phyloP scores from a whole-genome alignment of 2,329 filamentous ascomycete genomes.

The Akanthomyces dipterigenus region DNA sequence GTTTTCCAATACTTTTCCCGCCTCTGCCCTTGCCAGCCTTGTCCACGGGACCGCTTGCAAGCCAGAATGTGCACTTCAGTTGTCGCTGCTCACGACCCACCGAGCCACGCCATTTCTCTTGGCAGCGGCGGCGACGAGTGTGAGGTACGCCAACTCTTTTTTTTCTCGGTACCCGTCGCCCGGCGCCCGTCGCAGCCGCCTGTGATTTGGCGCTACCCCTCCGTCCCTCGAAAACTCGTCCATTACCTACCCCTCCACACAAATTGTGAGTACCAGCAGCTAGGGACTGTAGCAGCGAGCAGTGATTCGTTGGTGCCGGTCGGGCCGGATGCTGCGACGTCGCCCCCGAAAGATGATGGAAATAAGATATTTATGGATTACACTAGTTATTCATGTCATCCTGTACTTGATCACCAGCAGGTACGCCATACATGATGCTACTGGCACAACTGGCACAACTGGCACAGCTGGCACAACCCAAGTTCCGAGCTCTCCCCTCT shows the following conservation, averaged over 20 bases:
- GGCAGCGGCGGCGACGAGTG: not conserved
- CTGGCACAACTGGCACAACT: not conserved
- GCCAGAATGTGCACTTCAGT: not conserved
- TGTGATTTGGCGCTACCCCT: not conserved
- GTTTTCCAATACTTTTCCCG: not conserved
- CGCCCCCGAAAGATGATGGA: not conserved
- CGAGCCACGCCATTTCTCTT: conserved; percentile 9
- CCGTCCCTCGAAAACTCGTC: not conserved
- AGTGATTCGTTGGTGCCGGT: too few relatives aligned
- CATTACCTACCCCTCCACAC: not conserved
- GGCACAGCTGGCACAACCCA: not conserved
- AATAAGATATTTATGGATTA: not conserved
- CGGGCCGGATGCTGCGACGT: too few relatives aligned
- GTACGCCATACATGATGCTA: not conserved
- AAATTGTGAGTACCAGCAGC: not conserved
- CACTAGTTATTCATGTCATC: not conserved
- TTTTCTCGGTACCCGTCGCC: not conserved
- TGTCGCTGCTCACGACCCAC: not conserved
- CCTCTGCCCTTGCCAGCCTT: not conserved
- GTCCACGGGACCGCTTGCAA: not conserved
- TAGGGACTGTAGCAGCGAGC: too few relatives aligned
- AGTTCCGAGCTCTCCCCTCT: not conserved
- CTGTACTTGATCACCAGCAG: not conserved
- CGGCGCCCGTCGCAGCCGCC: not conserved
- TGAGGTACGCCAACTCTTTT: not conserved